These are phyloP conservation scores for Macrolepiota fuliginosa DNA, from an alignment of 768 basidiomycete species.

Conservation along the genomic window DNA sequence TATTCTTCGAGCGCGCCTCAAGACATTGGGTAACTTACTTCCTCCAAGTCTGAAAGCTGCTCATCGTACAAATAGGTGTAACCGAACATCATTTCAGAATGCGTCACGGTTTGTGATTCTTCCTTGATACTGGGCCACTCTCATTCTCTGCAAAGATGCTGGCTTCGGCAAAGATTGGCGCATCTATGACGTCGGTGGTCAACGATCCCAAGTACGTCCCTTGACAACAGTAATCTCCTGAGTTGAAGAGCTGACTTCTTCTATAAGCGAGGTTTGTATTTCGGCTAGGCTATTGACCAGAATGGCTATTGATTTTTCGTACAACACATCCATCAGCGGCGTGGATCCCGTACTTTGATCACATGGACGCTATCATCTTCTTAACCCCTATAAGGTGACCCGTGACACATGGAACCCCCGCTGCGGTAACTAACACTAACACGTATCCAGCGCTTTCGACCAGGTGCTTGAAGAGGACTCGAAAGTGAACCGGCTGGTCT, in stretches of 20 bases:
- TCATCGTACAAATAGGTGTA: slow-evolving; percentile 39
- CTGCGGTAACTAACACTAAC: neutral
- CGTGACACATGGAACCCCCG: no score
- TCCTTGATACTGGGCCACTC: slow-evolving; percentile 1
- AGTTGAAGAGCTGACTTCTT: neutral
- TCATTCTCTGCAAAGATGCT: slow-evolving; percentile 15
- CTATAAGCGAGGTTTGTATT: slow-evolving; percentile 25
- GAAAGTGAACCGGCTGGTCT: slow-evolving; percentile 58
- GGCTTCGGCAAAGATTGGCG: slow-evolving; percentile 38
- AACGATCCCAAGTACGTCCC: slow-evolving; percentile 57
- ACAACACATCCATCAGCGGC: slow-evolving; percentile 37
- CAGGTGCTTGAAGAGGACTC: slow-evolving; percentile 67
- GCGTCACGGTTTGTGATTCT: slow-evolving; percentile 33
- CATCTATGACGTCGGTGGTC: slow-evolving; percentile 58
- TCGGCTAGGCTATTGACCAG: neutral
- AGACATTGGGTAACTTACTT: slow-evolving; percentile 40
- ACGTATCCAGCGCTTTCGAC: slow-evolving; percentile 52
- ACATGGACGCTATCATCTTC: slow-evolving; percentile 73
- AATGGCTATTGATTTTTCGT: neutral
- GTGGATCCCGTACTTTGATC: slow-evolving; percentile 62
- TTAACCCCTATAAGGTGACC: slow-evolving; percentile 63
- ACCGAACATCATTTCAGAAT: slow-evolving; percentile 72
- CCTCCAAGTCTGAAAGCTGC: neutral
- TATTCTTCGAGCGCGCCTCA: slow-evolving; percentile 68
- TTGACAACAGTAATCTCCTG: neutral